Base-by-base conservation (phyloP, 805 yeast species). In the Teunomyces lycoperdinae region DNA sequence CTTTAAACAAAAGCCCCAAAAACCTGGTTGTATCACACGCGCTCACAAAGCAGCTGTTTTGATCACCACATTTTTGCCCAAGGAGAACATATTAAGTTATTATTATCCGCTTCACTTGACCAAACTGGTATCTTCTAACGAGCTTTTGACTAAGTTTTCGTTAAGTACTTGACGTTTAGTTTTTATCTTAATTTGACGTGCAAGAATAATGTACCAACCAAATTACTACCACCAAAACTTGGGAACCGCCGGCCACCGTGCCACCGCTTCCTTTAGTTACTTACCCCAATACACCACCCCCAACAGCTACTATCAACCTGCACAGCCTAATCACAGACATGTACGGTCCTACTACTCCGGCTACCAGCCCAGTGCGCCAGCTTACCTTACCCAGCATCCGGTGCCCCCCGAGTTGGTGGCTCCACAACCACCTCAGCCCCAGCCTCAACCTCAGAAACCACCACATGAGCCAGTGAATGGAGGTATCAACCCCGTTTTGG, bases 401-500 rank as follows among this genome's bases (percentile, higher is more conserved):
- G 34, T 17, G 5, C 43, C 43, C 14, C 43, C 34, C 11, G 16
- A 13, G 34, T 26, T 6, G 24, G 26, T 30, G 9, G 43, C 34
- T 13, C 43, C 43, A 6, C 27, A 17, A 4, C 11, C 34, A 9
- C 33, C 43, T 8, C 26, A 24, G 9, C 27, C 27, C 9, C 44
- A 47, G 36, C 41, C 29, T 32, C 42, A 10, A 33, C 36, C 6
- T 36, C 33, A 28, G 27, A 40, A 32, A 14, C 33, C 13, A 26
- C 45, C 27, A 9, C 44, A 30, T 10, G 48, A 43, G 20, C 50
- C 34, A 43, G 62, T 70, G 3, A 64, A 74, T 38, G 96, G 96
- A 38, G 96, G 96, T 51, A 92, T 89, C 42, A 75, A 84, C 33
- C 76, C 84, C 11, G 84, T 81, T 30, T 74, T 88, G 60, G 97